Conservation (phyloP, 371 early-diverging fungal genomes). For the Coelomomyces lativittatus region DNA sequence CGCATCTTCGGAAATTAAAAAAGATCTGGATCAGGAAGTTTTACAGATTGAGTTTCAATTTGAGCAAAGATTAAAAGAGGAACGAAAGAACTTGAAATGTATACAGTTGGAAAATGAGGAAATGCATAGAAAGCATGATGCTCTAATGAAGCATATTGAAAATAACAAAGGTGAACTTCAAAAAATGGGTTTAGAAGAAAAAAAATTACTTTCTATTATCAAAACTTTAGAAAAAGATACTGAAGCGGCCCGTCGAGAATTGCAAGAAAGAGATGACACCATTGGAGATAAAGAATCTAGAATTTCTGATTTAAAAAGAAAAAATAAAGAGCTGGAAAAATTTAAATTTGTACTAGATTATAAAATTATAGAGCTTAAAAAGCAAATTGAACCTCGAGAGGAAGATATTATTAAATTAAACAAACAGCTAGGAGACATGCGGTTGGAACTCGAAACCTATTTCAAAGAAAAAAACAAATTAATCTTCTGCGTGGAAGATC, state of each 20-base stretch:
- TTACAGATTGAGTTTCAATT: conserved; percentile 8
- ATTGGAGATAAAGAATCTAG: conserved; percentile 39
- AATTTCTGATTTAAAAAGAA: conserved; percentile 34
- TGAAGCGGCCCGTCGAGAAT: conserved; percentile 17
- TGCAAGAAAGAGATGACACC: conserved; percentile 35
- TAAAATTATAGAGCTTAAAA: conserved; percentile 31
- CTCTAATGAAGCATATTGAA: conserved; percentile 28
- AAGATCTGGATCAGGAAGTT: conserved; percentile 3
- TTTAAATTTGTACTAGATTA: conserved; percentile 44
- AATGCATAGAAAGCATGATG: conserved; percentile 35
- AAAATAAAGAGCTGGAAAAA: conserved; percentile 43
- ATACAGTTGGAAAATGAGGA: conserved; percentile 37
- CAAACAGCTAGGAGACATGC: background rate
- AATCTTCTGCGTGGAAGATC: background rate
- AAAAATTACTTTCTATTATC: conserved; percentile 25
- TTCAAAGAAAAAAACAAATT: background rate
- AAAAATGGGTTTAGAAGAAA: conserved; percentile 28
- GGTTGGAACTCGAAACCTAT: background rate
- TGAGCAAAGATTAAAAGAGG: conserved; percentile 28
- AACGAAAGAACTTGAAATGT: conserved; percentile 19
- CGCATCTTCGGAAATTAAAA: conserved; percentile 5
- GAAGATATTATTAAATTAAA: conserved; percentile 10
- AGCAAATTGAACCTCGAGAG: conserved; percentile 38
- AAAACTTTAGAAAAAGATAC: conserved; percentile 37
- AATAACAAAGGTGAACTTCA: conserved; percentile 28